Evolutionary conservation across 2,329 filamentous ascomycete genomes (phyloP), one percentile per base, ranked within the genome.

Genomic region (Pseudogymnoascus sp.): DNA sequence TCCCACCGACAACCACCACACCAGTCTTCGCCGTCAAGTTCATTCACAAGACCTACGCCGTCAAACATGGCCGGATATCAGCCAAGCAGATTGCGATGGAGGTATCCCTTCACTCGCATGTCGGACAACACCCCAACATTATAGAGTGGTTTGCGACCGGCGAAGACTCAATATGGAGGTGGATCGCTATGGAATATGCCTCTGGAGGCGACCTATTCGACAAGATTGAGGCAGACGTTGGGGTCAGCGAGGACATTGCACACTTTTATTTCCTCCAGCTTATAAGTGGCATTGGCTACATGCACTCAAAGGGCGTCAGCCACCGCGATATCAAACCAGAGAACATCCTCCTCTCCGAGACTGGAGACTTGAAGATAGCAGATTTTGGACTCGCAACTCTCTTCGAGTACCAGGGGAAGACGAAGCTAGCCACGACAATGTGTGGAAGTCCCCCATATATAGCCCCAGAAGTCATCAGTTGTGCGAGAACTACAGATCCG

Each of bases 101-200:
- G 77, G 89, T 96, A 42, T 89, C 90, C 2, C 82, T 99, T 16
- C 95, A 99, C 78, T 88, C 87, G 61, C 89, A 93, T 72, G 87
- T 97, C 63, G 91, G 90, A 59, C 87, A 90, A 68, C 96, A 99
- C 74, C 86, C 88, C 62, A 96, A 99, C 75, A 89, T 99, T 68
- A 97, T 99, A 71, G 88, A 91, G 72, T 97, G 91, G 82, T 92
- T 96, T 70, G 87, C 89, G 44, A 89, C 88, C 1, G 93, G 92
- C 62, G 91, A 97, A 74, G 93, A 99, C 73, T 72, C 81, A 0
- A 78, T 87, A 16, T 99, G 95, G 93, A 86, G 90, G 69, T 99
- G 95, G 95, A 96, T 99, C 70, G 93, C 93, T 40, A 97, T 99
- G 92, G 95, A 99, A 76, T 88, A 91, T 69, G 95, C 95, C 53